Percentiles rank a stretch among this genome's conserved stretches.
phyloP scores from a whole-genome alignment of 1,284 basidiomycete genomes.

The Wolfiporia cocos region DNA sequence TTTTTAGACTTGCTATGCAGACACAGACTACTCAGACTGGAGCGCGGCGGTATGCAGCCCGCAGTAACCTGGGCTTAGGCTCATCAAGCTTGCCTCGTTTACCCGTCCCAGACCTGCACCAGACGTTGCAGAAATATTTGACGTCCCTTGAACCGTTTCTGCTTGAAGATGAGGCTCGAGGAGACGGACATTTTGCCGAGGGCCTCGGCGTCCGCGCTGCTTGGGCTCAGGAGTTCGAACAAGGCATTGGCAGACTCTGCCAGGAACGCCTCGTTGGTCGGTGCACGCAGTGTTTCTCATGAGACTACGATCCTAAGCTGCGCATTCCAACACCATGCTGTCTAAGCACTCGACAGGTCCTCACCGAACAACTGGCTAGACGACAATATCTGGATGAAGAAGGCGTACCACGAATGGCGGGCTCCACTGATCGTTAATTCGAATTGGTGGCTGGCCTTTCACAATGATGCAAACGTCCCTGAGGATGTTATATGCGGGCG shows the following conservation, averaged over 20 bases:
- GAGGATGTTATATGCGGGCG: slow-evolving; percentile 31
- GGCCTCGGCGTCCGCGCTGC: slow-evolving; percentile 57
- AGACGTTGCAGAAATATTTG: slow-evolving; percentile 78
- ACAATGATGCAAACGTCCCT: slow-evolving; percentile 54
- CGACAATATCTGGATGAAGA: slow-evolving; percentile 90
- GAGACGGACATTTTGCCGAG: slow-evolving; percentile 45
- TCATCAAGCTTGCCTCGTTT: slow-evolving; percentile 61
- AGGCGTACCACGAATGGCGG: slow-evolving; percentile 89
- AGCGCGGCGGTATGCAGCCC: too few relatives aligned
- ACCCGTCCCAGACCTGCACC: slow-evolving; percentile 79
- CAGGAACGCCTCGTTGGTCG: slow-evolving; percentile 81
- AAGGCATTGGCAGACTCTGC: slow-evolving; percentile 63
- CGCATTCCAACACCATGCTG: background rate
- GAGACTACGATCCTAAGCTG: background rate
- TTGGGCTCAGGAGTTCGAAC: slow-evolving; percentile 71
- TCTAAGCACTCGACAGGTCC: slow-evolving; percentile 72
- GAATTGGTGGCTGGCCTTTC: slow-evolving; percentile 96
- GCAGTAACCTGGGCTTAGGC: too few relatives aligned
- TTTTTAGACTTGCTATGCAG: background rate
- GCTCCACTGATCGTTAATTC: slow-evolving; percentile 87
- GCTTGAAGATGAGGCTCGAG: slow-evolving; percentile 64
- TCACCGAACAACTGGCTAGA: slow-evolving; percentile 95
- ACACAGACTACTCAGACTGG: background rate
- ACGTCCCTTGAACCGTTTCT: slow-evolving; percentile 78
- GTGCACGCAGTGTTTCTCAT: slow-evolving; percentile 19